phyloP scores from a whole-genome alignment of 2,329 filamentous ascomycete species.

The Septoria linicola region DNA sequence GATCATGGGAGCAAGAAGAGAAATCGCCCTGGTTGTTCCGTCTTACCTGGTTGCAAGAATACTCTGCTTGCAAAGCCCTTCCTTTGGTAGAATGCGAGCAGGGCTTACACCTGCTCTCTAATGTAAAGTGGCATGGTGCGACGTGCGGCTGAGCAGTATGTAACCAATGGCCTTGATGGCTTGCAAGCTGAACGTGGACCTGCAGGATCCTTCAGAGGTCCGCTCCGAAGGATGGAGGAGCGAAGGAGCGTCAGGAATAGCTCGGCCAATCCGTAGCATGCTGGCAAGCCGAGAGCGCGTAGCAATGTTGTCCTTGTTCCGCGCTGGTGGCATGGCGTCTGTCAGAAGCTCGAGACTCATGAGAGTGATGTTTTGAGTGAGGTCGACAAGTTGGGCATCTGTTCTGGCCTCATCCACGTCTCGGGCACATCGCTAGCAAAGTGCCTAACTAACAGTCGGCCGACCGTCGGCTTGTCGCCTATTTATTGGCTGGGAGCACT shows the following conservation, averaged over 20 bases:
- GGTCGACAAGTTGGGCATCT: not conserved
- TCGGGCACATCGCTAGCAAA: too few species aligned
- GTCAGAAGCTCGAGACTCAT: not conserved
- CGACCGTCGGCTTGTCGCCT: too few species aligned
- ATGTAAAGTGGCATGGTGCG: conserved; percentile 7
- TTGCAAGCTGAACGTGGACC: conserved; percentile 6
- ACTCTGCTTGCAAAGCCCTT: not conserved
- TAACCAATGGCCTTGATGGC: not conserved
- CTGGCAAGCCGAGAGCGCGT: conserved; percentile 7
- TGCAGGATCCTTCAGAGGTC: conserved; percentile 8
- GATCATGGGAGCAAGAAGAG: not conserved
- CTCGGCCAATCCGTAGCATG: not conserved
- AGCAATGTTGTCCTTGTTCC: not conserved
- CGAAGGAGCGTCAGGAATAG: conserved; percentile 6
- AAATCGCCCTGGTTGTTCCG: too few species aligned
- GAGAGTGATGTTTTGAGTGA: not conserved
- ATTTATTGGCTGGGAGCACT: too few species aligned
- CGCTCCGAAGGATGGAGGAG: not conserved
- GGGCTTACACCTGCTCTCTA: not conserved
- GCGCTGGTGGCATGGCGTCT: too few species aligned
- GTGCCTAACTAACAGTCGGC: too few species aligned
- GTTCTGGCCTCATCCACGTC: too few species aligned
- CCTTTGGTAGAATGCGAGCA: not conserved
- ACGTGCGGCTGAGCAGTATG: conserved; percentile 12
- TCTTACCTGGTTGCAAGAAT: conserved; percentile 3